Conservation (phyloP, 1,284 basidiomycete species). For the Trichosporon sp. region DNA sequence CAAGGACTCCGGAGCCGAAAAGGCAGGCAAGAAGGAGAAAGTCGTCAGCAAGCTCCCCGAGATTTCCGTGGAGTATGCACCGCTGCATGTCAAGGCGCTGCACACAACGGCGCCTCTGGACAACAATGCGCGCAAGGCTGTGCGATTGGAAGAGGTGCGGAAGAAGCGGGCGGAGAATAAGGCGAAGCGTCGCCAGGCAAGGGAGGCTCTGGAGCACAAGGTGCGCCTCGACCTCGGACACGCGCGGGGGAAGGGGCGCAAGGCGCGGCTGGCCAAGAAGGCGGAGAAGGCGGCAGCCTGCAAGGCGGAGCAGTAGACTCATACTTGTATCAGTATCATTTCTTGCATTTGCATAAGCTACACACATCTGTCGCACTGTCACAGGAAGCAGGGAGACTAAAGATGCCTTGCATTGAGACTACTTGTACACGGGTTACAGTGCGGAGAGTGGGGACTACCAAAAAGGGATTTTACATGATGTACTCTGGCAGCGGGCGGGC, state of each 20-base stretch:
- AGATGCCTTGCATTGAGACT: neutral
- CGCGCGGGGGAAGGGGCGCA: neutral
- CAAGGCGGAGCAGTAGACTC: neutral
- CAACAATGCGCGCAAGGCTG: conserved; percentile 70
- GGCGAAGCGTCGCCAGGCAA: conserved; percentile 50
- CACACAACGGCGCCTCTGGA: conserved; percentile 77
- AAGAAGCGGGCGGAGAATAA: conserved; percentile 61
- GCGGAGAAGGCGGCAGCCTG: neutral
- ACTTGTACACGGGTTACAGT: conserved; percentile 17
- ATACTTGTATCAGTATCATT: conserved; percentile 10
- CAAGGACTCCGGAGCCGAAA: neutral
- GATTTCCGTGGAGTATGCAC: conserved; percentile 57
- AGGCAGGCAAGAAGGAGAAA: neutral
- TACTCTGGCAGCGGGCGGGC: conserved; percentile 15
- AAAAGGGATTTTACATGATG: conserved; percentile 23
- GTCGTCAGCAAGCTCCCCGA: conserved; percentile 18
- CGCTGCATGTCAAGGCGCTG: conserved; percentile 83
- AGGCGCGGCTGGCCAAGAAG: conserved; percentile 4
- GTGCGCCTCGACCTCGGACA: conserved; percentile 17
- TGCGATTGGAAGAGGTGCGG: conserved; percentile 63
- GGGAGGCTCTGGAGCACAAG: conserved; percentile 27
- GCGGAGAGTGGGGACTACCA: conserved; percentile 6
- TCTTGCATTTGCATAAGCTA: neutral
- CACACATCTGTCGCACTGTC: neutral
- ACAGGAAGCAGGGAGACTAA: neutral